Evolutionary conservation across 441 rosid genomes (phyloP).

Genomic region (Brassica hybrid): DNA sequence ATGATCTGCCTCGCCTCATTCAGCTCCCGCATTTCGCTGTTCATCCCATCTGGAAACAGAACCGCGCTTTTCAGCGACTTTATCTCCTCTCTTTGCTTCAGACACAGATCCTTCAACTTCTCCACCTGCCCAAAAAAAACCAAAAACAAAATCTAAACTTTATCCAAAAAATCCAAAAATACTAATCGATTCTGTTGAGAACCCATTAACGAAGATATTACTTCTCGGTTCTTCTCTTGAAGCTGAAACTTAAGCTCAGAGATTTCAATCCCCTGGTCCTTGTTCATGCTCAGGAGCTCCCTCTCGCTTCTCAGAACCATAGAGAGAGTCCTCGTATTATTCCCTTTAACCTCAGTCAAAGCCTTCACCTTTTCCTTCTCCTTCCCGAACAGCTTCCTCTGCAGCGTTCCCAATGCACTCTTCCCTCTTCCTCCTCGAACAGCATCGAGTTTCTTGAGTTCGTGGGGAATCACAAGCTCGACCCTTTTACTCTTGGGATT

Average conservation of each 20-base stretch:
- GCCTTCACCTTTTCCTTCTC: constrained; percentile 64
- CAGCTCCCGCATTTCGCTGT: constrained; percentile 67
- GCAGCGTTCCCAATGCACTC: constrained; percentile 50
- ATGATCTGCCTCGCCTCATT: constrained; percentile 82
- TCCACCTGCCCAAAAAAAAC: not conserved
- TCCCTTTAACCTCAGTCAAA: constrained; percentile 71
- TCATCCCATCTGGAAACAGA: constrained; percentile 76
- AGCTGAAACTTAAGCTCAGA: constrained; percentile 60
- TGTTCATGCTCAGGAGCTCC: constrained; percentile 77
- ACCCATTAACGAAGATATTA: constrained; percentile 20
- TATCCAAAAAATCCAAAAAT: constrained; percentile 10
- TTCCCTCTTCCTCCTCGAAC: constrained; percentile 45
- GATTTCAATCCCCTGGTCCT: constrained; percentile 72
- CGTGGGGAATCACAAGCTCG: constrained; percentile 67
- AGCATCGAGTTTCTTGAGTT: constrained; percentile 67
- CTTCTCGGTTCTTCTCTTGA: constrained; percentile 73
- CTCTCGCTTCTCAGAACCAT: constrained; percentile 95
- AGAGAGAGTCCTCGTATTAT: constrained; percentile 83
- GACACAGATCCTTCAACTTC: constrained; percentile 59
- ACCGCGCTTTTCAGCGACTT: constrained; percentile 70
- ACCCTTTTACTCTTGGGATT: constrained; percentile 45
- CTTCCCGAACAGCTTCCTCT: constrained; percentile 82
- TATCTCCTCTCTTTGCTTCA: constrained; percentile 90
- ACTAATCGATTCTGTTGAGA: not conserved
- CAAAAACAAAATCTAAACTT: not conserved